Percentiles rank a stretch among this genome's conserved stretches.
Conservation (phyloP, 1,139 yeast genomes). For the Maudiozyma humilis region DNA sequence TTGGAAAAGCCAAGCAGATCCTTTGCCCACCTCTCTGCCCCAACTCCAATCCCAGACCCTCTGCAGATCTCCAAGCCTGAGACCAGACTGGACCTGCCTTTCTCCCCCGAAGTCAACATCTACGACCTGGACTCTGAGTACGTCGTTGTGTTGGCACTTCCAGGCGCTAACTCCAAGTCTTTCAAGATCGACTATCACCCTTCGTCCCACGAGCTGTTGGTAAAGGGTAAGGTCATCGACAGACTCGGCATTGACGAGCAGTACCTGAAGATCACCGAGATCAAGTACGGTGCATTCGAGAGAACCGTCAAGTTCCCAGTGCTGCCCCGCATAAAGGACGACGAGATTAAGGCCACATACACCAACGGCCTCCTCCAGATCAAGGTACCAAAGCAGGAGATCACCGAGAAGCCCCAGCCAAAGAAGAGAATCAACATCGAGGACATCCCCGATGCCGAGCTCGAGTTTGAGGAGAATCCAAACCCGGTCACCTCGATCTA, state of each 20-base stretch:
- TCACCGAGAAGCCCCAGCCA: conserved; percentile 30
- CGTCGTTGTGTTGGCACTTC: conserved; percentile 41
- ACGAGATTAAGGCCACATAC: conserved; percentile 44
- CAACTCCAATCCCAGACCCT: conserved; percentile 35
- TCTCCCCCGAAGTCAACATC: conserved; percentile 49
- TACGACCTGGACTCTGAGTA: conserved; percentile 41
- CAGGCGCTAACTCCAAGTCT: conserved; percentile 47
- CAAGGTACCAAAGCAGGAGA: conserved; percentile 39
- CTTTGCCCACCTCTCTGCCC: conserved; percentile 27
- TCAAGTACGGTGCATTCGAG: conserved; percentile 45
- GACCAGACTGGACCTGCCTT: conserved; percentile 36
- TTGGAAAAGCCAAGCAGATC: conserved; percentile 15
- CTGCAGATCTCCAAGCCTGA: conserved; percentile 42
- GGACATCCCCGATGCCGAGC: conserved; percentile 37
- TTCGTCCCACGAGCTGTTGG: conserved; percentile 40
- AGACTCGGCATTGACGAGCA: conserved; percentile 32
- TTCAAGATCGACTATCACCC: conserved; percentile 51
- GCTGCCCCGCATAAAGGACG: conserved; percentile 43
- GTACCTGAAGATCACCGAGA: conserved; percentile 37
- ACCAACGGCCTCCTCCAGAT: conserved; percentile 44
- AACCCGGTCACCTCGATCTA: conserved; percentile 15
- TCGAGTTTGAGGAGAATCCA: conserved; percentile 31
- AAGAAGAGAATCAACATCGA: conserved; percentile 37
- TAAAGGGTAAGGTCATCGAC: conserved; percentile 40
- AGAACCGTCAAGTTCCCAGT: conserved; percentile 47